Conservation (phyloP, 805 yeast genomes). For the Candida tammaniensis region DNA sequence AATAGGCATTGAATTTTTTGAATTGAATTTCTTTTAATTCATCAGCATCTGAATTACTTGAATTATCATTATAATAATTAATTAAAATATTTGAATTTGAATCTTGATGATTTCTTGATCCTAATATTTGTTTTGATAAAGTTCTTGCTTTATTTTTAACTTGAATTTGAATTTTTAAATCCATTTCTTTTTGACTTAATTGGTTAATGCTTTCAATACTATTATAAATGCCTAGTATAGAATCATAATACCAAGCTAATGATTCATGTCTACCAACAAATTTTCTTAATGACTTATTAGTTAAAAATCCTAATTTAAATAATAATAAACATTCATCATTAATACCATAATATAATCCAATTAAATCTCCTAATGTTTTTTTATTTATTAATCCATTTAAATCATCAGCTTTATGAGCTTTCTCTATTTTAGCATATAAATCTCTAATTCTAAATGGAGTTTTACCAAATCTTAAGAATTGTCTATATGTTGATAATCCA, state of each 20-base stretch:
- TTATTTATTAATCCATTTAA: constrained; percentile 32
- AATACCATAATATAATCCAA: constrained; percentile 60
- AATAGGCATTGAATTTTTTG: constrained; percentile 32
- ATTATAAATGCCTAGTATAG: constrained; percentile 54
- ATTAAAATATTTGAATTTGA: constrained; percentile 6
- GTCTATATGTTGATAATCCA: constrained; percentile 58
- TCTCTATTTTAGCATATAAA: constrained; percentile 28
- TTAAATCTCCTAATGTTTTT: constrained; percentile 47
- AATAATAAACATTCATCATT: constrained; percentile 62
- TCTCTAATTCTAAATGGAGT: constrained; percentile 56
- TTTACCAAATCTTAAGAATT: constrained; percentile 66
- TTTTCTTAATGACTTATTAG: constrained; percentile 31
- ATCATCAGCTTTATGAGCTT: constrained; percentile 13
- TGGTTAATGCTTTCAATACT: constrained; percentile 42
- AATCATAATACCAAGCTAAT: constrained; percentile 67
- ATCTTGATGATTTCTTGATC: constrained; percentile 16
- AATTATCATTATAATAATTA: constrained; percentile 10
- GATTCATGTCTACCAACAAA: constrained; percentile 57
- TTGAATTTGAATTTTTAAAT: constrained; percentile 54
- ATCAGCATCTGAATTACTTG: constrained; percentile 16
- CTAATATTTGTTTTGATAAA: constrained; percentile 38
- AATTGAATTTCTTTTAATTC: constrained; percentile 34
- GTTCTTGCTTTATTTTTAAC: constrained; percentile 55
- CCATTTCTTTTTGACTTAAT: constrained; percentile 49
- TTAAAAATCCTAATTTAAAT: constrained; percentile 50